These are phyloP conservation scores for Cercospora sp. DNA, from an alignment of 2,329 filamentous ascomycete genomes.

Conservation along the genomic window DNA sequence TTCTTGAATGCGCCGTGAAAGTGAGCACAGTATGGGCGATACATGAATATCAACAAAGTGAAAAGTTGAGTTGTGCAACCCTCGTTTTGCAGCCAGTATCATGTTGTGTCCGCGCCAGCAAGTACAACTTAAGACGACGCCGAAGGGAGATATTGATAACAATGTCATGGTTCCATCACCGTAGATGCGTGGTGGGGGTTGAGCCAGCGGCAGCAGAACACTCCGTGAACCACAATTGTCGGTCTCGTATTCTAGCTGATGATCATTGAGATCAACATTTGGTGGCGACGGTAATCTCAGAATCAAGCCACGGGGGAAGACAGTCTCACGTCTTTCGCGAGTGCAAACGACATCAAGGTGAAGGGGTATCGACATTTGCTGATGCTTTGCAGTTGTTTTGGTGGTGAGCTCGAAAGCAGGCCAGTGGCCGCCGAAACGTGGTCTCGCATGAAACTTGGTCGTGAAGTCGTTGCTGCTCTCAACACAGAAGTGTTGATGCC, in stretches of 20 bases:
- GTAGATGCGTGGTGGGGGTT: neutral
- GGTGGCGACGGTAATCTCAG: neutral
- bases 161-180: neutral
- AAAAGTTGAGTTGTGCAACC: neutral
- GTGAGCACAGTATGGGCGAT: neutral
- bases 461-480: neutral
- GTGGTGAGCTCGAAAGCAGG: no score
- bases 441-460: neutral
- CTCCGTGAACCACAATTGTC: neutral
- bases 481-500: neutral
- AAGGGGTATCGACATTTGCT: neutral
- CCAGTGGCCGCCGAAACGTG: neutral
- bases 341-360: no score
- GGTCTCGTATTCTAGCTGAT: neutral
- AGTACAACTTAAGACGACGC: neutral
- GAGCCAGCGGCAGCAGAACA: neutral
- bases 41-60: neutral
- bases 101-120: neutral
- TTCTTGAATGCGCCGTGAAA: neutral
- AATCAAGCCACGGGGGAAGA: neutral
- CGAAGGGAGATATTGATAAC: neutral
- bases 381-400: neutral
- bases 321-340: neutral
- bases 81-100: neutral
- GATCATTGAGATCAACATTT: constrained; percentile 4